Conservation (phyloP, 495 filamentous ascomycete genomes). For the Annulohypoxylon nitens region DNA sequence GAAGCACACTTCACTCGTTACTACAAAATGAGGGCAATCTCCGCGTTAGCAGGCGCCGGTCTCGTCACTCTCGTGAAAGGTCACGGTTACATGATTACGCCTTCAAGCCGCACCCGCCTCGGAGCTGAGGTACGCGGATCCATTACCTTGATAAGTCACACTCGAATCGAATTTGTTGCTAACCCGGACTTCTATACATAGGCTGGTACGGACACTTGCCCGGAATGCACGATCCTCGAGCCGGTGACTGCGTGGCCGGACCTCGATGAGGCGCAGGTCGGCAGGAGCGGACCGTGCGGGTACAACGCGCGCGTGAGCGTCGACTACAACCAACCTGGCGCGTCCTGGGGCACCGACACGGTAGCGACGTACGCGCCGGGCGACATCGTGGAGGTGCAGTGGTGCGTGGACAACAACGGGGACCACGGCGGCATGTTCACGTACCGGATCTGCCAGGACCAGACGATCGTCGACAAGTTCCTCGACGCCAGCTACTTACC, state of each 20-base stretch:
- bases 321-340: slow-evolving; percentile 67
- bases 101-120: slow-evolving; percentile 62
- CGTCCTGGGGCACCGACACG: slow-evolving; percentile 58
- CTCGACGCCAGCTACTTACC: slow-evolving; percentile 64
- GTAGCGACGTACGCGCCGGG: slow-evolving; percentile 63
- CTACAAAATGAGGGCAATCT: slow-evolving; percentile 42
- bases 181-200: slow-evolving; percentile 40
- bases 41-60: slow-evolving; percentile 29
- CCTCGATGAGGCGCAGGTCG: slow-evolving; percentile 60
- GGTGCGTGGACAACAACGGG: slow-evolving; percentile 71
- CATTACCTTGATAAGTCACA: neutral
- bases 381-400: slow-evolving; percentile 64
- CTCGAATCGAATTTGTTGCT: slow-evolving; percentile 8
- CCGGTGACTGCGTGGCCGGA: slow-evolving; percentile 67
- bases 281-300: slow-evolving; percentile 67
- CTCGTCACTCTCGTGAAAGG: slow-evolving; percentile 45
- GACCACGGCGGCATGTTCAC: slow-evolving; percentile 72
- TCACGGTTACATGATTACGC: slow-evolving; percentile 65
- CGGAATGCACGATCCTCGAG: slow-evolving; percentile 69
- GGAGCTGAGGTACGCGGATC: slow-evolving; percentile 58
- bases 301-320: slow-evolving; percentile 68
- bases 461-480: slow-evolving; percentile 65
- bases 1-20: neutral
- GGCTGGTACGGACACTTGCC: slow-evolving; percentile 66
- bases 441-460: slow-evolving; percentile 69